Evolutionary conservation across 2,329 filamentous ascomycete genomes (phyloP), one percentile per base, ranked within the genome.

Genomic region (Fusarium sp.): DNA sequence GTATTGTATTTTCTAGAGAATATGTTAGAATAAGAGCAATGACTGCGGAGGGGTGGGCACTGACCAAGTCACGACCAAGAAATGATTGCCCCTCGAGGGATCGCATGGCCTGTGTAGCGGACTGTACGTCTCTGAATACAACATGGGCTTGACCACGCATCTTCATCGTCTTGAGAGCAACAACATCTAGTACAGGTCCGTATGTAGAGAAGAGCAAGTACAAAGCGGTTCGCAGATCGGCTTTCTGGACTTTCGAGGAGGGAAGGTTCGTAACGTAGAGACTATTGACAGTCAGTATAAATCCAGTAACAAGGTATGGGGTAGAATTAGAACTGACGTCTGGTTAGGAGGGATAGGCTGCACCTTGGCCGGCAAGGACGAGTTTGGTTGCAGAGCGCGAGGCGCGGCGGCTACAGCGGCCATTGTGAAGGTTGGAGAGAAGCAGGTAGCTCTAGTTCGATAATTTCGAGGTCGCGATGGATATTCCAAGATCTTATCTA

Each of bases 141-240:
- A 99, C 85, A 76, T 98, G 96, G 66, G 96, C 96, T 81, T 99
- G 96, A 5, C 96, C 96, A 50, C 96, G 91, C 95, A 98, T 98
- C 82, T 94, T 94, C 79, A 86, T 86, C 2, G 93, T 97, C 83
- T 94, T 97, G 73, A 98, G 85, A 31, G 93, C 93, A 49, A 98
- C 92, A 20, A 99, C 89, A 78, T 99, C 96, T 61, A 99, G 88
- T 17, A 99, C 92, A 1, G 94, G 90, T 40, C 96, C 96, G 78
- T 97, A 97, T 15, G 94, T 97, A 13, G 94, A 94, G 80, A 98
- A 98, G 14, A 98, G 87, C 80, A 94, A 92, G 82, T 99, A 99
- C 31, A 99, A 87, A 7, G 92, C 91, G 45, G 93, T 91, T 75
- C 94, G 91, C 42, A 99, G 83, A 78, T 98, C 95, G 65, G 88